Evolutionary conservation across 2,329 filamentous ascomycete species (phyloP), one percentile per base, ranked within the genome.

Genomic region (Lecanosticta acicola): DNA sequence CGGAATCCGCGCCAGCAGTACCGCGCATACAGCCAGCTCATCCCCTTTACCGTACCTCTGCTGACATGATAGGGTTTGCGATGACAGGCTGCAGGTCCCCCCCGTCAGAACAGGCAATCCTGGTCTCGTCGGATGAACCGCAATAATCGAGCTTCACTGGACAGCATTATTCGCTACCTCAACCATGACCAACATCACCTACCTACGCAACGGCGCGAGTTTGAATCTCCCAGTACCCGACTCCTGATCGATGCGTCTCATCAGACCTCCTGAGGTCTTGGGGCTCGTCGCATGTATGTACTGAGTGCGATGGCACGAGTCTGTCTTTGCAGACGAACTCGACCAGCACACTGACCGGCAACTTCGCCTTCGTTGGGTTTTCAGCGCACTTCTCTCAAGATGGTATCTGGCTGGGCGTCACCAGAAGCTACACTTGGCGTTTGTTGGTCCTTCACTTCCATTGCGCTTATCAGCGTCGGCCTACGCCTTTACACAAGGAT

Each of bases 401-500:
- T 29, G 24, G 24, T 29, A 7, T 29, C 24, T 11, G 24, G 24
- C 24, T 29, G 24, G 24, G 24, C 24, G 7, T 29, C 24, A 11
- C 24, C 24, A 29, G 24, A 29, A 29, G 24, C 37, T 17, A 39
- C 7, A 9, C 26, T 49, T 14, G 48, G 41, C 18, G 51, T 54
- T 21, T 47, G 48, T 18, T 37, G 51, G 14, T 41, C 47, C 8
- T 54, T 52, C 33, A 56, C 51, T 3, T 26, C 44, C 19, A 35
- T 54, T n/a, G 54, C 54, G 9, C 46, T 41, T 17, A 37, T 54
- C 4, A 42, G 45, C 40, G 48, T 46, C 19, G 9, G 43, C 3
- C 39, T 54, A n/a, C 42, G 54, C 11, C 43, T 54, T 2, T 56
- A 46, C 41, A 54, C 51, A 10, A 46, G 54, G 20, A 19, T 51